Evolutionary conservation across 352 stramenopile species (phyloP).

Genomic region (Globisporangium carolinianum): DNA sequence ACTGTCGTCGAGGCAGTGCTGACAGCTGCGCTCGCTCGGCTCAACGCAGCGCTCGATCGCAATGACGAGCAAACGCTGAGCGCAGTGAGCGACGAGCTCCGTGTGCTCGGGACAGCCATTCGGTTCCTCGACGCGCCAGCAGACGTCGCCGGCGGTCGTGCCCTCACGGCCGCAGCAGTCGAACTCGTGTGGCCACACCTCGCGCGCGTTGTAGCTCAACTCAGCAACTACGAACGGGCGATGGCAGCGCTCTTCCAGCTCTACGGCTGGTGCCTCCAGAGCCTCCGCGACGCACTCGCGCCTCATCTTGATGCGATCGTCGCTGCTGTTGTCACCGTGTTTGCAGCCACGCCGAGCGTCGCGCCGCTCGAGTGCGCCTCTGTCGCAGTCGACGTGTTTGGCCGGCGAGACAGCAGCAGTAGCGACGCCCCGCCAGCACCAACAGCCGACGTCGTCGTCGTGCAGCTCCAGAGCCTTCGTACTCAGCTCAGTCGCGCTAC

Average conservation of each 20-base stretch:
- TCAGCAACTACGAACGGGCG: slow-evolving; percentile 31
- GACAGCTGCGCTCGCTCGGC: slow-evolving; percentile 32
- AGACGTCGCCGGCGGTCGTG: slow-evolving; percentile 39
- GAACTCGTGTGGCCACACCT: slow-evolving; percentile 56
- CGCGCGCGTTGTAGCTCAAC: slow-evolving; percentile 27
- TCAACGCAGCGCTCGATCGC: slow-evolving; percentile 26
- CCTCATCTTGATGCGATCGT: slow-evolving; percentile 40
- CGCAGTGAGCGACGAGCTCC: slow-evolving; percentile 48
- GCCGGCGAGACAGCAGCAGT: slow-evolving; percentile 17
- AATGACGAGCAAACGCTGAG: slow-evolving; percentile 14
- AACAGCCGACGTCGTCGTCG: slow-evolving; percentile 20
- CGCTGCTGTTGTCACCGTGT: slow-evolving; percentile 52
- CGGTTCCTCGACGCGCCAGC: slow-evolving; percentile 57
- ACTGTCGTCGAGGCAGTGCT: slow-evolving; percentile 45
- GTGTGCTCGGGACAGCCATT: slow-evolving; percentile 56
- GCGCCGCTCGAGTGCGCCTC: slow-evolving; percentile 60
- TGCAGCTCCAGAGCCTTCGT: slow-evolving; percentile 52
- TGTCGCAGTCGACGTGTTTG: slow-evolving; percentile 65
- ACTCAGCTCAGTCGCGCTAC: slow-evolving; percentile 47
- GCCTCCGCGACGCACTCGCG: slow-evolving; percentile 47
- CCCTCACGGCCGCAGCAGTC: slow-evolving; percentile 38
- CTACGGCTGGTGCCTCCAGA: slow-evolving; percentile 69
- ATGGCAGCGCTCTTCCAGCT: slow-evolving; percentile 62
- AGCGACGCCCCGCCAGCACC: background rate
- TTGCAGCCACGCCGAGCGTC: slow-evolving; percentile 43